Percentiles rank a stretch among this genome's conserved stretches.
These are phyloP conservation scores for Nyssa sinensis DNA, from an alignment of 148 eudicot species.

Conservation along the genomic window DNA sequence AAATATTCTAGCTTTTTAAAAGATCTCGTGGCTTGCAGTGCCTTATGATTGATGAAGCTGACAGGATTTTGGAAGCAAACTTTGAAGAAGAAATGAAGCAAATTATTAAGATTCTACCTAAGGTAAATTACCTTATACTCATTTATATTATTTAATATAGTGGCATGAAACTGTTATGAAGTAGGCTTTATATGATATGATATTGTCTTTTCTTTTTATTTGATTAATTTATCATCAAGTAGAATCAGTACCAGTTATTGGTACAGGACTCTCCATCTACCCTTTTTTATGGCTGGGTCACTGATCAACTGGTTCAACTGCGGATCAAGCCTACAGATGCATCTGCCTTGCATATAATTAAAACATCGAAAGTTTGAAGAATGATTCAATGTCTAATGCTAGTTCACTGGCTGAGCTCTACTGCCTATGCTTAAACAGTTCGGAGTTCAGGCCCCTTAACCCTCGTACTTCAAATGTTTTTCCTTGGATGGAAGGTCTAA, in stretches of 20 bases:
- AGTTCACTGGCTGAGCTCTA: neutral
- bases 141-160: neutral
- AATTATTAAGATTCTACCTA: conserved; percentile 78
- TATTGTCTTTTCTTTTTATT: neutral
- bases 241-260: neutral
- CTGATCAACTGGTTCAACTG: neutral
- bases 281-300: neutral
- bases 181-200: neutral
- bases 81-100: conserved; percentile 96
- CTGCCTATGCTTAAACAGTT: neutral
- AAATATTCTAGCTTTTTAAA: neutral
- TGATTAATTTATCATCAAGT: conserved; percentile 11
- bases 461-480: neutral
- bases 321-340: neutral
- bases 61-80: conserved; percentile 87
- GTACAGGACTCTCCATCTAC: neutral
- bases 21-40: conserved; percentile 51
- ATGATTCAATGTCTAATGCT: neutral
- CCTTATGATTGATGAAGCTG: conserved; percentile 91
- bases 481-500: neutral
- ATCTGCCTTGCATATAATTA: neutral
- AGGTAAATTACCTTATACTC: conserved; percentile 38
- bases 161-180: neutral
- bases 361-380: too few species aligned
- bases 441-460: neutral